Evolutionary conservation across 2,329 filamentous ascomycete genomes (phyloP).

Genomic region (Tympanopsis confertula): DNA sequence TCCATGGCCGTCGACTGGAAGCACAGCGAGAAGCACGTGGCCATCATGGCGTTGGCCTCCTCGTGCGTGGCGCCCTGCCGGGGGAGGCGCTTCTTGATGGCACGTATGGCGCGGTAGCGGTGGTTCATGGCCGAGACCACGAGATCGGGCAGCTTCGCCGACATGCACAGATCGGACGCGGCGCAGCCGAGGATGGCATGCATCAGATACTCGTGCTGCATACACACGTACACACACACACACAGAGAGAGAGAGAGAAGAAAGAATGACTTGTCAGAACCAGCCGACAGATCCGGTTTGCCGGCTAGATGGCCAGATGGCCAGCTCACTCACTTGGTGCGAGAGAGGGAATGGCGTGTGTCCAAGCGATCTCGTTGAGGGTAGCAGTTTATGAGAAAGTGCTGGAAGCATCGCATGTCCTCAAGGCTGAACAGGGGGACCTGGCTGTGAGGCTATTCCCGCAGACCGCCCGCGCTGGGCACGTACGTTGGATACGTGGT

Average conservation of each 20-base stretch:
- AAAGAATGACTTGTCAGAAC: neutral
- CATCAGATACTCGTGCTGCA: slow-evolving; percentile 32
- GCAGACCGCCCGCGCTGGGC: slow-evolving; percentile 4
- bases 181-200: slow-evolving; percentile 59
- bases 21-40: slow-evolving; percentile 45
- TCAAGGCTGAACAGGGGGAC: slow-evolving; percentile 47
- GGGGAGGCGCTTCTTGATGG: slow-evolving; percentile 43
- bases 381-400: slow-evolving; percentile 49
- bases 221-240: too few relatives aligned
- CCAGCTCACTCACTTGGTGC: slow-evolving; percentile 37
- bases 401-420: slow-evolving; percentile 60
- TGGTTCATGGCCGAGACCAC: slow-evolving; percentile 48
- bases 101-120: slow-evolving; percentile 51
- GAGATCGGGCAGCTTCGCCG: slow-evolving; percentile 35
- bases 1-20: slow-evolving; percentile 46
- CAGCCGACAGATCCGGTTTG: neutral
- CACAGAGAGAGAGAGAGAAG: too few relatives aligned
- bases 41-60: slow-evolving; percentile 46
- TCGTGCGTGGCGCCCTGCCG: slow-evolving; percentile 27
- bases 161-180: slow-evolving; percentile 56
- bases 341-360: slow-evolving; percentile 56
- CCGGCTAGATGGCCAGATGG: neutral
- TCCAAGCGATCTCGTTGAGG: slow-evolving; percentile 58
- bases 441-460: slow-evolving; percentile 37
- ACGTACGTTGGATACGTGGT: slow-evolving; percentile 3